A percentile compares a stretch with the other conserved stretches of the same genome.
These are phyloP conservation scores for Lojkania enalia DNA, from an alignment of 2,329 filamentous ascomycete genomes.

Conservation along the genomic window DNA sequence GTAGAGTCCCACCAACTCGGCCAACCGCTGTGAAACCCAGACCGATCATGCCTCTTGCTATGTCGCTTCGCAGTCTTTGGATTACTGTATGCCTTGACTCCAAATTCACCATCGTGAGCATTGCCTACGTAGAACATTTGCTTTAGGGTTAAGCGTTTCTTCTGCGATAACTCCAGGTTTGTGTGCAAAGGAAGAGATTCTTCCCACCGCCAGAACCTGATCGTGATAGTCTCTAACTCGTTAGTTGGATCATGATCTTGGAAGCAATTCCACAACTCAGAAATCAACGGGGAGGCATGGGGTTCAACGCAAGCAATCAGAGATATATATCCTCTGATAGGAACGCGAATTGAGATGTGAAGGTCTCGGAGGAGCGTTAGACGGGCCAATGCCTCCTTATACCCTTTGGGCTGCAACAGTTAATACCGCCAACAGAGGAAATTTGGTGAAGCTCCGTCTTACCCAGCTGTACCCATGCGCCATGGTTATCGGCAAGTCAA, in stretches of 20 bases:
- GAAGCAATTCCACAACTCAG: neutral
- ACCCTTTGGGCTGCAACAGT: too few species aligned
- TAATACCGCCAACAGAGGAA: too few species aligned
- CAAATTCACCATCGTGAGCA: neutral
- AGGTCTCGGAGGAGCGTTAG: neutral
- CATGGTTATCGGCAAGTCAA: neutral
- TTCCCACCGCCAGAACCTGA: constrained; percentile 4
- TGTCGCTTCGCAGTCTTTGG: neutral
- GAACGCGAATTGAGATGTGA: neutral
- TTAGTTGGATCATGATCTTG: neutral
- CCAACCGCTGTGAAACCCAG: too few species aligned
- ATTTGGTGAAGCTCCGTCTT: neutral
- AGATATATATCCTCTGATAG: neutral
- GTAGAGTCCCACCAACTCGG: too few species aligned
- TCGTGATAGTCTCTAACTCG: neutral
- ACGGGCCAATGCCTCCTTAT: too few species aligned
- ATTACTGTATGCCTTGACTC: neutral
- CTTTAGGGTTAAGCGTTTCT: neutral
- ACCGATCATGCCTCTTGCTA: neutral
- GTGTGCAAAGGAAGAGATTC: neutral
- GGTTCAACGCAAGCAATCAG: neutral
- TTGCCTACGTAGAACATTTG: constrained; percentile 1
- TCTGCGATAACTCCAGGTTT: neutral
- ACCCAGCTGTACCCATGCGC: neutral
- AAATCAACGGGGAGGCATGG: neutral